Base-by-base conservation (phyloP, 2,329 filamentous ascomycete genomes). In the Ceratocystiopsis brevicomis region DNA sequence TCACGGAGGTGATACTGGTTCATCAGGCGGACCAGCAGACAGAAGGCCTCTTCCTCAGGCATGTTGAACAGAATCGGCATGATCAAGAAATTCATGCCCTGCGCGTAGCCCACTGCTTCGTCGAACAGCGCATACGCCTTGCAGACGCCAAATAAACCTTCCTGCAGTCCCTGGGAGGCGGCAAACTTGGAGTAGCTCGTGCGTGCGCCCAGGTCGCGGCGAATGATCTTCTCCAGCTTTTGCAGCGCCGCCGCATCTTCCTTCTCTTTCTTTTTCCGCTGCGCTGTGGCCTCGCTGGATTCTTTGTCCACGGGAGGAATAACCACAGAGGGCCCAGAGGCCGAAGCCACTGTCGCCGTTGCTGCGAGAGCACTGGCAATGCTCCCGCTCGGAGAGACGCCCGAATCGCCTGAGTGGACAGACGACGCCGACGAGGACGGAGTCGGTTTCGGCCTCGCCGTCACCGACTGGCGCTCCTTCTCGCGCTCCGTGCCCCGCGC, bases 1-100 rank as follows among this genome's bases (percentile, higher is more conserved):
- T 95, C 86, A 38, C 90, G 81, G 32, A 98, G 67, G 46, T 85
- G 78, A 59, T 96, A 98, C 51, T 95, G 84, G 62, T 92, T 92
- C 90, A 98, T 98, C 43, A 98, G 63, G 50, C 85, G 79, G 16
- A 95, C 86, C 21, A 98, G 73, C 16, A 98, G 66, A 53, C 85
- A 90, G 56, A 98, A 98, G 0, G 90, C 88, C 61, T 98, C 90
- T 56, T 93, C 86, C 61, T 96, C 88, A 3, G 87, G 82, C 87
- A 96, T 94, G 58, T 95, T 96, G 64, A 98, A 95, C 1, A 98
- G 67, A 16, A 98, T 61, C 19, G 92, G 90, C 86, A 96, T 96
- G 40, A 86, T 82, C 47, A 98, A 75, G 55, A 98, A 98, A 57
- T 96, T 98, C 82, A 98, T 95, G 56, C 90, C 90, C 60, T 98